phyloP scores from a whole-genome alignment of 2,329 filamentous ascomycete genomes.

The Paramyrothecium roridum region DNA sequence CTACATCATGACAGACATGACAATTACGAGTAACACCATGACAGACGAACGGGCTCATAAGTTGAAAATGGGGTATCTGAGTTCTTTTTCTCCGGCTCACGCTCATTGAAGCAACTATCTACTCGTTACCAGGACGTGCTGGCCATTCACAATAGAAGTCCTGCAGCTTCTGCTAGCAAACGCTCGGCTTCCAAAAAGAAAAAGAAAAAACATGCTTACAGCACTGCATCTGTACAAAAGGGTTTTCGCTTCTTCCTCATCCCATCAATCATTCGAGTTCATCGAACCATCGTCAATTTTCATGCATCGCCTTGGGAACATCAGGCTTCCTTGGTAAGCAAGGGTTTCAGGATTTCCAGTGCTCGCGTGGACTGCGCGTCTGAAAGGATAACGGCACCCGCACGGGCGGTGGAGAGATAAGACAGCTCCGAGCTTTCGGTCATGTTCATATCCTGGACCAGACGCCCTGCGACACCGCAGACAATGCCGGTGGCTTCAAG shows the following conservation, averaged over 20 bases:
- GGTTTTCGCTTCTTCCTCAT: too few species aligned
- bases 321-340: constrained; percentile 36
- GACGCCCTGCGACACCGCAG: constrained; percentile 81
- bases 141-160: too few species aligned
- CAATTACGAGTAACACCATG: background rate
- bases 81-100: background rate
- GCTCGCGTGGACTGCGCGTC: constrained; percentile 72
- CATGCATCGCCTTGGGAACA: background rate
- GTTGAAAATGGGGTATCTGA: background rate
- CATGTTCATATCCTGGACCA: constrained; percentile 68
- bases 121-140: too few species aligned
- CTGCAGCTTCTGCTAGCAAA: too few species aligned
- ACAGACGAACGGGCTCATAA: background rate
- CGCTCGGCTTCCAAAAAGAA: too few species aligned
- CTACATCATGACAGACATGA: background rate
- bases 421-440: constrained; percentile 70
- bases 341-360: constrained; percentile 62
- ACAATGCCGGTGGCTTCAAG: constrained; percentile 92
- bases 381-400: constrained; percentile 84
- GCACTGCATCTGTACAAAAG: too few species aligned
- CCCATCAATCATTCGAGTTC: too few species aligned
- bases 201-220: too few species aligned
- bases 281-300: too few species aligned
- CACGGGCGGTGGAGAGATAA: constrained; percentile 84
- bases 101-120: background rate